Conservation (phyloP, 768 basidiomycete genomes). For the Grammothele lineata region DNA sequence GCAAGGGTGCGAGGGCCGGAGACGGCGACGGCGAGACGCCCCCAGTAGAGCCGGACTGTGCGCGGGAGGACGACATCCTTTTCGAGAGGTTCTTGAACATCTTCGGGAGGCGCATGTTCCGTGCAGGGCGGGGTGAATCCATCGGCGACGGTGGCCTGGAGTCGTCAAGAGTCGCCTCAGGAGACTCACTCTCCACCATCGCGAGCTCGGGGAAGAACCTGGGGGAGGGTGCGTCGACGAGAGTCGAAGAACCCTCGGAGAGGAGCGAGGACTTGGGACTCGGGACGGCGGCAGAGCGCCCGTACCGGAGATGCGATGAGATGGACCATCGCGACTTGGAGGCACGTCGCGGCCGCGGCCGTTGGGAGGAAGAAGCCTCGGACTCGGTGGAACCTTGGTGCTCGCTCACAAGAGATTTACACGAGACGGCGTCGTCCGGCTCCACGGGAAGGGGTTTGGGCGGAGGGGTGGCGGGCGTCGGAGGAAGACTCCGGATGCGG, state of each 20-base stretch:
- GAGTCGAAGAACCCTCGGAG: conserved; percentile 4
- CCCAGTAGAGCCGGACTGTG: neutral
- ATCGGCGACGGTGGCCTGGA: neutral
- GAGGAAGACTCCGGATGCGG: neutral
- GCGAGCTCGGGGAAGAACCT: too few species aligned
- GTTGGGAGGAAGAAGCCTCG: neutral
- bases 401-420: neutral
- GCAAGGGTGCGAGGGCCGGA: neutral
- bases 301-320: neutral
- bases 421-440: neutral
- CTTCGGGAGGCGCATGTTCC: conserved; percentile 4
- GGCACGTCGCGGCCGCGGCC: neutral
- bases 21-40: neutral
- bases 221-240: neutral
- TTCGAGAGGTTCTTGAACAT: conserved; percentile 8
- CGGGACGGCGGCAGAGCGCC: too few species aligned
- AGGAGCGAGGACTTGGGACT: conserved; percentile 5
- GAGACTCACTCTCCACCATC: too few species aligned
- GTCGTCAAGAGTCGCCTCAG: too few species aligned
- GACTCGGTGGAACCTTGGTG: neutral
- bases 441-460: neutral
- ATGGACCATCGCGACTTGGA: conserved; percentile 9
- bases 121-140: neutral
- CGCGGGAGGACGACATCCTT: neutral
- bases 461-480: neutral